phyloP scores from a whole-genome alignment of 169 alveolate genomes.

The Eimeria sp. region DNA sequence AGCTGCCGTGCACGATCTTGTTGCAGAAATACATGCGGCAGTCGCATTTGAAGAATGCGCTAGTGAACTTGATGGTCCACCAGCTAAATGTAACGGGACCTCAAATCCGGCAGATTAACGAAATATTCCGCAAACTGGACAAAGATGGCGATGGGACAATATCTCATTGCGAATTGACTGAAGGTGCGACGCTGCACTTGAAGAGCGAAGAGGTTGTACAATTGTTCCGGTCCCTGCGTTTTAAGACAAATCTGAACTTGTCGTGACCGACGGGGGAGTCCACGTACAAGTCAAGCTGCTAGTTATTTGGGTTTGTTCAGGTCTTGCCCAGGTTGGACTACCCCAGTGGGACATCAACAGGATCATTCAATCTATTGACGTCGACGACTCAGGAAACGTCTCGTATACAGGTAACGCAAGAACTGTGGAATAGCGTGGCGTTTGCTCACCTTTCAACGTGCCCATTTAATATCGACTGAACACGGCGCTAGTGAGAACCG shows the following conservation, averaged over 20 bases:
- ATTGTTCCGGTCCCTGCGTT: background rate
- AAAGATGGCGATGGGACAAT: constrained; percentile 86
- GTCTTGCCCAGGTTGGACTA: constrained; percentile 86
- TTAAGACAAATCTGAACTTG: background rate
- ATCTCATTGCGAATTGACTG: constrained; percentile 85
- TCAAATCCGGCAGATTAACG: constrained; percentile 86
- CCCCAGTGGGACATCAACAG: constrained; percentile 88
- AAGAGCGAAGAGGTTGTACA: background rate
- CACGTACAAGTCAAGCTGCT: background rate
- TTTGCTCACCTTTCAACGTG: background rate
- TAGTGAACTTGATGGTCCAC: constrained; percentile 88
- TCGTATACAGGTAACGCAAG: constrained; percentile 85
- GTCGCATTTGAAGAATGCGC: constrained; percentile 86
- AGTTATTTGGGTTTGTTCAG: background rate
- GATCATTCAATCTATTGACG: constrained; percentile 88
- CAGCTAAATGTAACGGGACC: constrained; percentile 87
- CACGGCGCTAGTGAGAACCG: background rate
- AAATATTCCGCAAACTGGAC: constrained; percentile 84
- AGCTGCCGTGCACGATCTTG: background rate
- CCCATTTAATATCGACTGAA: background rate
- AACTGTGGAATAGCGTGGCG: background rate
- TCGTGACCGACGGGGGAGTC: background rate
- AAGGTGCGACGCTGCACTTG: constrained; percentile 57
- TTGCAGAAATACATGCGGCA: constrained; percentile 86
- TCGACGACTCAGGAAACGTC: constrained; percentile 88